phyloP scores from a whole-genome alignment of 2,329 filamentous ascomycete genomes.

The Hypoxylon sp. region DNA sequence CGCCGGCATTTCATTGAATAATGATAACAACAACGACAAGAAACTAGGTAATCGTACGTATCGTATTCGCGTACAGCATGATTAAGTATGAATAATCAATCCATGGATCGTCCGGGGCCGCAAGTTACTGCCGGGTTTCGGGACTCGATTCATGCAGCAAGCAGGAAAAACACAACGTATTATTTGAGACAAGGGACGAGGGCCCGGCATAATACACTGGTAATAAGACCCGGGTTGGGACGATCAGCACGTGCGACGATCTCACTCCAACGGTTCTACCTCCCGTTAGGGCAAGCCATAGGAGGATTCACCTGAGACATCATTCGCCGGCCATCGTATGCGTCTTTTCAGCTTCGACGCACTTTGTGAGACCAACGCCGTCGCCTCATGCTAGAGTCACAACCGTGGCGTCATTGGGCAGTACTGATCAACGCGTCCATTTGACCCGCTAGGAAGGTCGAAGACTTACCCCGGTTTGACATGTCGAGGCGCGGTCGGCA shows the following conservation, averaged over 20 bases:
- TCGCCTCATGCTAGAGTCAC: constrained; percentile 22
- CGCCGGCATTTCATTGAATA: constrained; percentile 21
- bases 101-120: constrained; percentile 18
- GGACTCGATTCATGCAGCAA: constrained; percentile 27
- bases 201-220: constrained; percentile 35
- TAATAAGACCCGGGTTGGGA: constrained; percentile 36
- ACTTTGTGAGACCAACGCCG: constrained; percentile 18
- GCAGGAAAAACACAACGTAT: constrained; percentile 10
- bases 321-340: constrained; percentile 27
- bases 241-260: constrained; percentile 39
- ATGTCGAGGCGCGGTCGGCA: constrained; percentile 10
- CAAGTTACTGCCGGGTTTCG: constrained; percentile 32
- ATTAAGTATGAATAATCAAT: constrained; percentile 19
- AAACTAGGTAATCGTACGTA: too few species aligned
- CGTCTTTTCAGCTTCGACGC: constrained; percentile 33
- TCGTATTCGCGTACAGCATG: constrained; percentile 31
- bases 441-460: constrained; percentile 31
- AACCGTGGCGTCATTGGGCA: constrained; percentile 35
- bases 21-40: not conserved
- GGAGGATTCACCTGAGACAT: constrained; percentile 16
- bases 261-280: constrained; percentile 34
- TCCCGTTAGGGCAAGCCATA: constrained; percentile 31
- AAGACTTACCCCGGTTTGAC: constrained; percentile 14
- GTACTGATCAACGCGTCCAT: constrained; percentile 26
- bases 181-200: constrained; percentile 18